Evolutionary conservation across 2,329 filamentous ascomycete genomes (phyloP).

Genomic region (Thielaviopsis punctulata): DNA sequence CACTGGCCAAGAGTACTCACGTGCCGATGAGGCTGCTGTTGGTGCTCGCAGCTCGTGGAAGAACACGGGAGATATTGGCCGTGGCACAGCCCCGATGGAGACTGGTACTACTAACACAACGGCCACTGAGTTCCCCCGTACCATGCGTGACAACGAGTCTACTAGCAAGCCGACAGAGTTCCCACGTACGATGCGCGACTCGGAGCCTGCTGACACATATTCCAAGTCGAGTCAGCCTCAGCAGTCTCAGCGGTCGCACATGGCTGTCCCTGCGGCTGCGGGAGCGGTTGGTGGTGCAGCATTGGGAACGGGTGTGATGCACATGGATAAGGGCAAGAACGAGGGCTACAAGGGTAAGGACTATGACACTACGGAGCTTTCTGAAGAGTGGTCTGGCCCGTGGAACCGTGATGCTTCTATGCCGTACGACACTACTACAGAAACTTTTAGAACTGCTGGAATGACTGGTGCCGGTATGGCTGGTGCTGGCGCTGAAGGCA

Average conservation of each 20-base stretch:
- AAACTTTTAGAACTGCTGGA: neutral
- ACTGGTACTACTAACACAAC: neutral
- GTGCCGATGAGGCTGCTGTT: neutral
- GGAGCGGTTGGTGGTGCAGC: neutral
- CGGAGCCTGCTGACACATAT: neutral
- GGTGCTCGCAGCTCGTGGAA: neutral
- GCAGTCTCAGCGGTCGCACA: neutral
- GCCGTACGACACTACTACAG: neutral
- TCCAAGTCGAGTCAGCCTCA: neutral
- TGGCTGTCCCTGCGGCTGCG: neutral
- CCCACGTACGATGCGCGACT: neutral
- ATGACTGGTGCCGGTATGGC: neutral
- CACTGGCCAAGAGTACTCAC: neutral
- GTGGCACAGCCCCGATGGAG: neutral
- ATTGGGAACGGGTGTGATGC: neutral
- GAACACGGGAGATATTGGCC: neutral
- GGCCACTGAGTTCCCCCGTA: neutral
- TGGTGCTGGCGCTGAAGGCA: neutral
- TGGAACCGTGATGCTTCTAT: constrained; percentile 3
- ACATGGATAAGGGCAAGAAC: neutral
- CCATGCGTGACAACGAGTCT: neutral
- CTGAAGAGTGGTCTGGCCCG: constrained; percentile 10
- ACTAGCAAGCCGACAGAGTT: neutral
- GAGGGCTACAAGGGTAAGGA: neutral
- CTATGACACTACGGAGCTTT: constrained; percentile 3